phyloP scores from a whole-genome alignment of 2,329 filamentous ascomycete genomes.

The Pleurostoma richardsiae region DNA sequence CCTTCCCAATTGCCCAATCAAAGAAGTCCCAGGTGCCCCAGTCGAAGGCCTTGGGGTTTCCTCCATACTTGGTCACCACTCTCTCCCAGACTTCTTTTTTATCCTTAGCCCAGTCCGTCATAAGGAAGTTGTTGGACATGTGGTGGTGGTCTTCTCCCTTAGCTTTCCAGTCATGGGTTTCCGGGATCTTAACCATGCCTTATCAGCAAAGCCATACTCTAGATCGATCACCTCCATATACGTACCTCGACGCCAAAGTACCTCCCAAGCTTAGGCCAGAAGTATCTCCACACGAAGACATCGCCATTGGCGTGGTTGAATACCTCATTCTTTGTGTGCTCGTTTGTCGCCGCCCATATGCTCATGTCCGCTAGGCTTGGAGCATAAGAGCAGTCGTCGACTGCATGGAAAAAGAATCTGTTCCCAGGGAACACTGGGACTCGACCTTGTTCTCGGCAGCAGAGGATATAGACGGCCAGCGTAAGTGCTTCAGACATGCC shows the following conservation, averaged over 20 bases:
- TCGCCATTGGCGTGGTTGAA: slow-evolving; percentile 22
- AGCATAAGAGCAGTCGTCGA: slow-evolving; percentile 21
- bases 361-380: slow-evolving; percentile 19
- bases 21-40: slow-evolving; percentile 12
- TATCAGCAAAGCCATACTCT: neutral
- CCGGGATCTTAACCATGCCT: slow-evolving; percentile 1
- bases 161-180: slow-evolving; percentile 5
- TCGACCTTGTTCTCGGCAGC: slow-evolving; percentile 16
- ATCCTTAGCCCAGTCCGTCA: slow-evolving; percentile 9
- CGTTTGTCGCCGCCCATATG: slow-evolving; percentile 14
- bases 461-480: slow-evolving; percentile 18
- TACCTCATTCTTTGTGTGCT: slow-evolving; percentile 16
- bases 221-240: neutral
- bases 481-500: slow-evolving; percentile 22
- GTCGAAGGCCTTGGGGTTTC: slow-evolving; percentile 7
- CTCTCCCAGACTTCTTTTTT: slow-evolving; percentile 6
- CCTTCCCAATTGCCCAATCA: slow-evolving; percentile 8
- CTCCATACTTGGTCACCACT: slow-evolving; percentile 9
- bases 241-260: slow-evolving; percentile 17
- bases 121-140: slow-evolving; percentile 6
- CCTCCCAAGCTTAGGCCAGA: slow-evolving; percentile 13
- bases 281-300: slow-evolving; percentile 18
- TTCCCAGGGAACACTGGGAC: slow-evolving; percentile 17
- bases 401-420: slow-evolving; percentile 18
- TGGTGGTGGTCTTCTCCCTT: slow-evolving; percentile 1